These are phyloP conservation scores for Pleurotus salmoneostramineus DNA, from an alignment of 768 basidiomycete genomes.

Conservation along the genomic window DNA sequence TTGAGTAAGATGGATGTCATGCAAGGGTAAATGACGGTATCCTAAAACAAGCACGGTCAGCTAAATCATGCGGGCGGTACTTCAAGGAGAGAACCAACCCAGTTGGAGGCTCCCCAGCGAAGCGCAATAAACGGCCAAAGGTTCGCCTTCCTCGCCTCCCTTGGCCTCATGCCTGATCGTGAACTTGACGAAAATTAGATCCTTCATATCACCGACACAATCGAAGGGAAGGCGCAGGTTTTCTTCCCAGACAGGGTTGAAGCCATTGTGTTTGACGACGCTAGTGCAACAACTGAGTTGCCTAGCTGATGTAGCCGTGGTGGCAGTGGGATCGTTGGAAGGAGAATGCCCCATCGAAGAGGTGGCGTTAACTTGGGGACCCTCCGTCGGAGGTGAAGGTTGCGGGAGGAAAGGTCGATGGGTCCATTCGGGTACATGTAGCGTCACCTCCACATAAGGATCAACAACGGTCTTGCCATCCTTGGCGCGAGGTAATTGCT, in stretches of 20 bases:
- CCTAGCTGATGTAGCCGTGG: constrained; percentile 30
- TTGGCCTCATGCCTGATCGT: constrained; percentile 65
- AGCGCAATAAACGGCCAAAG: constrained; percentile 74
- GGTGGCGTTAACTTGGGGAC: too few relatives aligned
- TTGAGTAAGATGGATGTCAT: constrained; percentile 84
- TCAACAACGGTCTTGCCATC: constrained; percentile 62
- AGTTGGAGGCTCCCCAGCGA: constrained; percentile 70
- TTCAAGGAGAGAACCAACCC: constrained; percentile 40
- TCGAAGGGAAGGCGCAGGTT: constrained; percentile 68
- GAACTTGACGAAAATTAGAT: constrained; percentile 84
- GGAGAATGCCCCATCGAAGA: not conserved
- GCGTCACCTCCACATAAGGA: constrained; percentile 74
- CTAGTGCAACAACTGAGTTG: constrained; percentile 55
- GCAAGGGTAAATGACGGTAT: constrained; percentile 90
- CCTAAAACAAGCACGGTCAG: constrained; percentile 39
- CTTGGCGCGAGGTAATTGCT: constrained; percentile 81
- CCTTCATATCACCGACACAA: constrained; percentile 73
- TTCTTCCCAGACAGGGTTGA: constrained; percentile 91
- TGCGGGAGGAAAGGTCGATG: constrained; percentile 18
- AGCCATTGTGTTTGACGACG: constrained; percentile 85
- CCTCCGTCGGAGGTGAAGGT: constrained; percentile 7
- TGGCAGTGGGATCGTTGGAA: constrained; percentile 10
- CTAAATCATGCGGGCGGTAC: not conserved
- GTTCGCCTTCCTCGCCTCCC: constrained; percentile 51
- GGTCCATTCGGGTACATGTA: constrained; percentile 80